Percentiles rank a stretch among this genome's conserved stretches.
These are phyloP conservation scores for Chalciporus pseudorubinellus DNA, from an alignment of 768 basidiomycete genomes.

Conservation along the genomic window DNA sequence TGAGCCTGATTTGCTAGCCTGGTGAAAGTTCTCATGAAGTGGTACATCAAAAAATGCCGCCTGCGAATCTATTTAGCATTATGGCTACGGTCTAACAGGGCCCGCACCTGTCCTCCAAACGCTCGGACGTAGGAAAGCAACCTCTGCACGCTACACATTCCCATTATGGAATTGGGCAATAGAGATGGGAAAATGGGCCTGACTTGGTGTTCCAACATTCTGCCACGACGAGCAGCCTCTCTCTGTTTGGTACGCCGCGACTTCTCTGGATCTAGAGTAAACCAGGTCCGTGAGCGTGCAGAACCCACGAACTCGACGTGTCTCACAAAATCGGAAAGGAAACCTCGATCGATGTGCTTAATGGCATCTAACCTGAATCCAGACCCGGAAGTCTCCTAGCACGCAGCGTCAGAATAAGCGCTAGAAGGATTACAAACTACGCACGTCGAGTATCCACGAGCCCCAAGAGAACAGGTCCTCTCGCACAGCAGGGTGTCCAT, in stretches of 20 bases:
- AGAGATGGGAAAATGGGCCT: slow-evolving; percentile 16
- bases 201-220: slow-evolving; percentile 84
- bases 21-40: slow-evolving; percentile 78
- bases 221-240: slow-evolving; percentile 63
- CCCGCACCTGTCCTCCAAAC: slow-evolving; percentile 62
- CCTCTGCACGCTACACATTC: slow-evolving; percentile 39
- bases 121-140: slow-evolving; percentile 58
- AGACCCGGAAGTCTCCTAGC: slow-evolving; percentile 60
- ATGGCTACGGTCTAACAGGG: background rate
- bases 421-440: slow-evolving; percentile 1
- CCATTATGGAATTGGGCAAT: background rate
- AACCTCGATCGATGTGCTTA: slow-evolving; percentile 79
- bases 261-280: slow-evolving; percentile 48
- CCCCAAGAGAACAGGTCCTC: slow-evolving; percentile 78
- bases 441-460: slow-evolving; percentile 65
- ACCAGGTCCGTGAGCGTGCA: background rate
- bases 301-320: background rate
- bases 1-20: slow-evolving; percentile 65
- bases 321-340: slow-evolving; percentile 65
- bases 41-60: slow-evolving; percentile 91
- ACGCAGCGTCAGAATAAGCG: background rate
- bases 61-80: slow-evolving; percentile 36
- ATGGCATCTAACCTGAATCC: slow-evolving; percentile 91
- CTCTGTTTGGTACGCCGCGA: slow-evolving; percentile 43
- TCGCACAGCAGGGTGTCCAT: slow-evolving; percentile 76